phyloP scores from a whole-genome alignment of 164 flowering plant genomes.

The Piper longum region DNA sequence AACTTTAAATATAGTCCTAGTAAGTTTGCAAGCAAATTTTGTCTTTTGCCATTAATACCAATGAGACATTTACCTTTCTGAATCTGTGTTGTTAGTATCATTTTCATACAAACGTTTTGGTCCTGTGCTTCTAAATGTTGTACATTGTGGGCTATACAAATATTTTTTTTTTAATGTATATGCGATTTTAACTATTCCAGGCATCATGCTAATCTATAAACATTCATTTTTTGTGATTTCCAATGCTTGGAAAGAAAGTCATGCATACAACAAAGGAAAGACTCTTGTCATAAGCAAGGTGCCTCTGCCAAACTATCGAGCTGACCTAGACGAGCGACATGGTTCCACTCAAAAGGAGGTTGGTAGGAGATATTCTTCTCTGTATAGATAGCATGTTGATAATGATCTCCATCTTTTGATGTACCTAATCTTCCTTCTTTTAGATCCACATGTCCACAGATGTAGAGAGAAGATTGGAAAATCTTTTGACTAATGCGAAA shows the following conservation, averaged over 20 bases:
- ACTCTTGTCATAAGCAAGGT: conserved; percentile 82
- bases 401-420: background rate
- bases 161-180: too few species aligned
- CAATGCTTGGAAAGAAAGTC: conserved; percentile 51
- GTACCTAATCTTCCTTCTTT: conserved; percentile 4
- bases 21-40: too few species aligned
- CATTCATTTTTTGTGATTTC: background rate
- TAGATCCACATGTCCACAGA: conserved; percentile 87
- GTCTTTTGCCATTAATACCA: too few species aligned
- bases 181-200: background rate
- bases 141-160: background rate
- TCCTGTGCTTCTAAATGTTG: background rate
- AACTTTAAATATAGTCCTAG: too few species aligned
- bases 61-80: too few species aligned
- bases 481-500: conserved; percentile 40
- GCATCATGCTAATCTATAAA: conserved; percentile 2
- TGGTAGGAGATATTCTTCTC: background rate
- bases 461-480: conserved; percentile 59
- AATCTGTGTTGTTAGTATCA: too few species aligned
- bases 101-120: background rate
- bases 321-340: conserved; percentile 96
- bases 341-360: conserved; percentile 94
- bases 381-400: background rate
- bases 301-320: conserved; percentile 80
- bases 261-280: conserved; percentile 84